Base-by-base conservation (phyloP, 495 filamentous ascomycete genomes). In the Penicillium longicatenatum region DNA sequence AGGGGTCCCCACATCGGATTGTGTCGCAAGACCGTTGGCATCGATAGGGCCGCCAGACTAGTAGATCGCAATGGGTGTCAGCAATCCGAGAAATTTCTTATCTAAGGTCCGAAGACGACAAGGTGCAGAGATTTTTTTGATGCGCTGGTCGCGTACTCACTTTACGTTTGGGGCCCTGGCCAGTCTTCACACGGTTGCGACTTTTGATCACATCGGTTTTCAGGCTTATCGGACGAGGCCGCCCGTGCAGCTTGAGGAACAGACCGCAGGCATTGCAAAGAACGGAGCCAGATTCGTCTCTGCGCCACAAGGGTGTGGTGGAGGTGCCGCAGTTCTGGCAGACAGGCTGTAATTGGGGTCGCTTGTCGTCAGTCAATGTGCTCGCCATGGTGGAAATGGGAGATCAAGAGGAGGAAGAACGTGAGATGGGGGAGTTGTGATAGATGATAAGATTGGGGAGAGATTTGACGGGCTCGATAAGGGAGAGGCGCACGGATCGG, bases 181-280 rank as follows among this genome's bases (percentile, higher is more conserved):
- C 91, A 45, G 92, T 94, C 80, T 98, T 98, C 49, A 98, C 93
- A 53, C 94, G 86, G 71, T 99, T 99, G 64, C 94, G 92, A 78
- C 93, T 97, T 77, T 99, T 99, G 77, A 99, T 99, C 58, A 98
- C 92, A 79, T 99, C 95, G 44, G 95, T 99, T 78, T 99, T 99
- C 63, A 99, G 83, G 61, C 88, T 93, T 74, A 96, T 96, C 66
- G 95, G 95, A 51, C 94, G 87, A 60, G 95, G 86, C 20, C 92
- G 86, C 58, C 91, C 91, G 63, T 99, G 94, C 58, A 99, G 86
- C 79, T 99, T 99, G 64, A 98, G 74, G 75, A 99, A 99, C 39
- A 99, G 77, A 33, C 95, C 95, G 71, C 95, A 99, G 42, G 95
- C 94, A 76, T 99, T 99, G 85, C 94, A 99, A 42, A 99, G 90